Evolutionary conservation across 306 rosid species (phyloP), one percentile per base, ranked within the genome.

Genomic region (Oemleria cerasiformis): DNA sequence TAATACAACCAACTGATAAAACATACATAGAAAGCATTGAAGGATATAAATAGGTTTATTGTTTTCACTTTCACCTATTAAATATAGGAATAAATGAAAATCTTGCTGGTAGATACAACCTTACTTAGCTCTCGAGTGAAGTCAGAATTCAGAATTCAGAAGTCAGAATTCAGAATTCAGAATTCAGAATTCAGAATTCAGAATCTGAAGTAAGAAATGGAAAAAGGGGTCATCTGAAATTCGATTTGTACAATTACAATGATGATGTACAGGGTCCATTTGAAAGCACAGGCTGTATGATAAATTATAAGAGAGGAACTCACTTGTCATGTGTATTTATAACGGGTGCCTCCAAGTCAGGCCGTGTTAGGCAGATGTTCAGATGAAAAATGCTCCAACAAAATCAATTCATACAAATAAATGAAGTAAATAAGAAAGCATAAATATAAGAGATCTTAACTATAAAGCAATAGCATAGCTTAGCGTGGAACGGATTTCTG

Each of bases 401-500:
- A 54, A n/a, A n/a, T 9, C 60, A 42, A 14, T 36, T 48, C 12
- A n/a, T 44, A 8, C 43, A 39, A 13, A 63, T 6, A 62, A 13
- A 38, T 15, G 10, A 62, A 15, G 23, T 16, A 36, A 36, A 15
- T 7, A 34, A 60, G 38, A 36, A 15, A 16, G 67, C 80, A 58
- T 45, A 64, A 1, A 25, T 25, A 2, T 25, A 25, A 54, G n/a
- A 4, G 44, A 17, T 20, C 21, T 54, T 44, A 51, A 44, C 45
- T 63, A 42, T 40, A 48, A 72, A n/a, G 30, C 30, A 25, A 25
- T 25, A 25, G 67, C 80, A 58, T 45, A 64, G 54, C 34, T 58
- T 36, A 63, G 55, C 23, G 56, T 19, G 48, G 16, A 58, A 73
- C 64, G 34, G 60, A 64, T 67, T 73, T 76, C 42, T 45, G 38